Evolutionary conservation across 805 yeast genomes (phyloP).

Genomic region (Candida boleticola): DNA sequence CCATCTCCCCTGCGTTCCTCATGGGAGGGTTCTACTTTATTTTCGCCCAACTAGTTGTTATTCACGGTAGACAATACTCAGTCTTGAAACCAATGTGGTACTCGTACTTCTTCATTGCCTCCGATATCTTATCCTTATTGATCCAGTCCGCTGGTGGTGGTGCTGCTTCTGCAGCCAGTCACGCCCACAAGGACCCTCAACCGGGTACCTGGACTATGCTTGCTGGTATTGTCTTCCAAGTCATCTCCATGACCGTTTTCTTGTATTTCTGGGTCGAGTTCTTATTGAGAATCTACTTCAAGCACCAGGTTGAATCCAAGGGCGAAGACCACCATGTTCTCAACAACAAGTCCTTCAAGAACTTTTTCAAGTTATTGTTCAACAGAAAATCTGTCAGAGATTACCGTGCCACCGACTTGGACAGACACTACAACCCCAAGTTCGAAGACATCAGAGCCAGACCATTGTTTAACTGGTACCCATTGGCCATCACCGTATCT

Average conservation of each 20-base stretch:
- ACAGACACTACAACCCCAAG: conserved; percentile 26
- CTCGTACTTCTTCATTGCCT: conserved; percentile 38
- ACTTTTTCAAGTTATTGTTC: conserved; percentile 27
- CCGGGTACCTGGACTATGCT: conserved; percentile 38
- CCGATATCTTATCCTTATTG: conserved; percentile 35
- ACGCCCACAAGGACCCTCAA: conserved; percentile 16
- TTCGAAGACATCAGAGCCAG: conserved; percentile 22
- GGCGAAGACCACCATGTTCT: conserved; percentile 11
- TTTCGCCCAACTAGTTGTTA: conserved; percentile 39
- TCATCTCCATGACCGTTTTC: conserved; percentile 37
- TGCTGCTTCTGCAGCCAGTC: conserved; percentile 28
- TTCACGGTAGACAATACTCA: conserved; percentile 37
- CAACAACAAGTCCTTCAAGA: conserved; percentile 19
- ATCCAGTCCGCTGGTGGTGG: conserved; percentile 44
- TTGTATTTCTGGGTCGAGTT: conserved; percentile 36
- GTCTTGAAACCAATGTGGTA: conserved; percentile 43
- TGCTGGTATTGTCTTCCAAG: conserved; percentile 38
- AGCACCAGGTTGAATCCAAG: conserved; percentile 11
- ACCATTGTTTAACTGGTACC: conserved; percentile 29
- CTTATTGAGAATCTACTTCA: conserved; percentile 31
- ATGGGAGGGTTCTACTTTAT: conserved; percentile 43
- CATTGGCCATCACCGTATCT: conserved; percentile 31
- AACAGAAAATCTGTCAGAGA: conserved; percentile 21
- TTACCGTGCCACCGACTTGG: conserved; percentile 24
- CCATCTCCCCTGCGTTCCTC: conserved; percentile 41